These are phyloP conservation scores for Arthrobotrys sinensis DNA, from an alignment of 2,329 filamentous ascomycete genomes.

Conservation along the genomic window DNA sequence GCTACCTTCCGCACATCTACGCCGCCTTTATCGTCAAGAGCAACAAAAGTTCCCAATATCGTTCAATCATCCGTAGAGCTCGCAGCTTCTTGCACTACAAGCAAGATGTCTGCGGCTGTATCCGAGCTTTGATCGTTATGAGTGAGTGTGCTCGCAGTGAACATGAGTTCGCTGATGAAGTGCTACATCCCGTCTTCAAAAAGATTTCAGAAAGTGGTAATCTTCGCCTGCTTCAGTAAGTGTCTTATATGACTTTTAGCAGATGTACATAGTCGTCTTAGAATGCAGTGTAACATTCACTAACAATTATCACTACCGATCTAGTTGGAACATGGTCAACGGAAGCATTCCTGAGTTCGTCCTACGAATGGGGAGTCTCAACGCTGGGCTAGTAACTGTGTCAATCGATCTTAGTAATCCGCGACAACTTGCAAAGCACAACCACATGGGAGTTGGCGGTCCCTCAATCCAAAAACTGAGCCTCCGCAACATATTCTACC, in stretches of 20 bases:
- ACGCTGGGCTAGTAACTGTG: background rate
- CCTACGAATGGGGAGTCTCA: background rate
- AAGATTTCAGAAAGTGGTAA: background rate
- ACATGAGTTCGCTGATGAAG: background rate
- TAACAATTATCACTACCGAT: background rate
- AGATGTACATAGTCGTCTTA: too few species aligned
- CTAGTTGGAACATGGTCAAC: slow-evolving; percentile 1
- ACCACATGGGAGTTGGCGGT: too few species aligned
- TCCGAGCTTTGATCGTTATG: background rate
- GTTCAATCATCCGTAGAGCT: background rate
- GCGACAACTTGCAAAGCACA: background rate
- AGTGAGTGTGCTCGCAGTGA: background rate
- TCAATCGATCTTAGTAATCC: background rate
- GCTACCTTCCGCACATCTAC: background rate
- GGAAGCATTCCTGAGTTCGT: background rate
- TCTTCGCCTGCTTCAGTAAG: background rate
- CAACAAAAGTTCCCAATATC: background rate
- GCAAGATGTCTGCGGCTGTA: background rate
- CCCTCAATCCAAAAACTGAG: too few species aligned
- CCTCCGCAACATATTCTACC: too few species aligned
- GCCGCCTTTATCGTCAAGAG: background rate
- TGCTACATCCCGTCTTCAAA: background rate
- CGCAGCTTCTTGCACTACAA: background rate
- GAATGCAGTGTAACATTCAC: background rate
- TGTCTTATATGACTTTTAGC: too few species aligned